phyloP scores from a whole-genome alignment of 768 basidiomycete genomes.

The Panaeolus papilionaceus region DNA sequence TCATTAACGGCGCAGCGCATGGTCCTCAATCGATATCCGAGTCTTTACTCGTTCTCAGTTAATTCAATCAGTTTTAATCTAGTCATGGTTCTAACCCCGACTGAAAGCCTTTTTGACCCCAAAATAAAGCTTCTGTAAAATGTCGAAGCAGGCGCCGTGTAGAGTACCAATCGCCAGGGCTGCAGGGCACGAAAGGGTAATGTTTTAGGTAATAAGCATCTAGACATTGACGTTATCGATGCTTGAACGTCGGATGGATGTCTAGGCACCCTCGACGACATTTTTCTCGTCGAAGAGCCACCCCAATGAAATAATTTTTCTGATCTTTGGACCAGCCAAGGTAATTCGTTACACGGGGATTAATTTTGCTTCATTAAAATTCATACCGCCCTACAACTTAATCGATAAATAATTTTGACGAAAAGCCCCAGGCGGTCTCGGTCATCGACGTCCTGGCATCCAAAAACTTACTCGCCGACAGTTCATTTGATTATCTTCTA shows the following conservation, averaged over 20 bases:
- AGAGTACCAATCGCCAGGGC: neutral
- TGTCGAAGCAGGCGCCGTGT: neutral
- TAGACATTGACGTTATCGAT: constrained; percentile 6
- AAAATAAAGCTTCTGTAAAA: constrained; percentile 3
- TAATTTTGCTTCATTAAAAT: constrained; percentile 1
- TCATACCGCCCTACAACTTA: neutral
- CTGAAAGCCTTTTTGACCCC: neutral
- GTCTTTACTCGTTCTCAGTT: constrained; percentile 3
- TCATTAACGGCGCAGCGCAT: constrained; percentile 4
- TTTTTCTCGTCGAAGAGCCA: neutral
- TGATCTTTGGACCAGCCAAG: neutral
- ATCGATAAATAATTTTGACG: neutral
- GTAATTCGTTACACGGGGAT: neutral
- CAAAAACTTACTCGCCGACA: neutral
- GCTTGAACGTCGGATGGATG: constrained; percentile 1
- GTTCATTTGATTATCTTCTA: constrained; percentile 2
- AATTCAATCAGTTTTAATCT: neutral
- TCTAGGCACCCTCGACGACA: neutral
- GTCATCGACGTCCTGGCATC: neutral
- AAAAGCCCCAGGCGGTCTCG: neutral
- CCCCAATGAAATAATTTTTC: neutral
- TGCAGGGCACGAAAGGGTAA: neutral
- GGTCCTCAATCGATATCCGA: constrained; percentile 12
- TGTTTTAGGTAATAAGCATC: neutral
- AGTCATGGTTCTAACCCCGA: constrained; percentile 10